Evolutionary conservation across 345 rosid species (phyloP).

Genomic region (Hypericum androsaemum): DNA sequence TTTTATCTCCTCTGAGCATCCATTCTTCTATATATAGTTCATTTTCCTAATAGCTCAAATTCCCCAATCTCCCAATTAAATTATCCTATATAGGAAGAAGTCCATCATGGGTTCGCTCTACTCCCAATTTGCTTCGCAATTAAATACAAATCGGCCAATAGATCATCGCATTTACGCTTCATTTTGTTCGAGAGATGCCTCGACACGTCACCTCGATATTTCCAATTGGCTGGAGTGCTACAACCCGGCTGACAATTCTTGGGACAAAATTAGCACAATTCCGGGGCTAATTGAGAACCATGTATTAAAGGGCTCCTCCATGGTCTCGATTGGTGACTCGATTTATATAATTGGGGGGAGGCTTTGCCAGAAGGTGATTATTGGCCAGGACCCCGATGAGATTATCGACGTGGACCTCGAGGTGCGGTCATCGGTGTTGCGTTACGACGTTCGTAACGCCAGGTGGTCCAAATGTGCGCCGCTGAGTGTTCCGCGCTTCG

Average conservation of each 20-base stretch:
- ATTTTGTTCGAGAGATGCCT: not conserved
- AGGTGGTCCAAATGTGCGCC: constrained; percentile 30
- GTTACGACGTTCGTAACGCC: constrained; percentile 15
- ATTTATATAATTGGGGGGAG: constrained; percentile 4
- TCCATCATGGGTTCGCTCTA: constrained; percentile 25
- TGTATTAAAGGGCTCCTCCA: constrained; percentile 1
- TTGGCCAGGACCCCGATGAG: not conserved
- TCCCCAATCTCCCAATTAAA: too few species aligned
- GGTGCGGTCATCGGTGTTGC: constrained; percentile 17
- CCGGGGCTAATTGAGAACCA: not conserved
- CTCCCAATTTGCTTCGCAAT: constrained; percentile 2
- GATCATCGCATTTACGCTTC: constrained; percentile 1
- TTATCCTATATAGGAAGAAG: too few species aligned
- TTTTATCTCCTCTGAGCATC: too few species aligned
- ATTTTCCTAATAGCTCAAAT: too few species aligned
- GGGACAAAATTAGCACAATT: not conserved
- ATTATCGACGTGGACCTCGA: constrained; percentile 1
- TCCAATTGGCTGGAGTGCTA: constrained; percentile 3
- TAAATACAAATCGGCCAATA: not conserved
- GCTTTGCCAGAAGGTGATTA: not conserved
- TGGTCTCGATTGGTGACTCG: constrained; percentile 3
- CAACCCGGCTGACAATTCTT: constrained; percentile 1
- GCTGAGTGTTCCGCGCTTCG: constrained; percentile 21
- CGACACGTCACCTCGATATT: not conserved
- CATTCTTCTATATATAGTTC: too few species aligned